Evolutionary conservation across 202 grass and related monocot genomes (phyloP).

Genomic region (Bolboschoenoplectus hybrid): DNA sequence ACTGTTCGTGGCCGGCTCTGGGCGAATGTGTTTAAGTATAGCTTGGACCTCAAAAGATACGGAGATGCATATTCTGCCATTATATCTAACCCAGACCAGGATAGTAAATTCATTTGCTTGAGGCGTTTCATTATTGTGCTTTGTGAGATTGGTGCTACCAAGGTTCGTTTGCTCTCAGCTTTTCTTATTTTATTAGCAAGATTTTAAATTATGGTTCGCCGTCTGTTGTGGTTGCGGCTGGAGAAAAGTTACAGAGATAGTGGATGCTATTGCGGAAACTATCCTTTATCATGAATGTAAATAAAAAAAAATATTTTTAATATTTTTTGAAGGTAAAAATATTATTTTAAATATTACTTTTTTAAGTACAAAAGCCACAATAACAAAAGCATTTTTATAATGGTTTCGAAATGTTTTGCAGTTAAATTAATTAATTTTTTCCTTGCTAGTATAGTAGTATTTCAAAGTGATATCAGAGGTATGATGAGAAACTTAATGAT

Average conservation of each 20-base stretch:
- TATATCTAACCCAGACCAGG: slow-evolving; percentile 82
- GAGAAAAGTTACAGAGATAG: not conserved
- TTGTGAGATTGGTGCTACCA: slow-evolving; percentile 81
- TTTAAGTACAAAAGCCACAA: no score
- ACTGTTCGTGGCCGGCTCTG: slow-evolving; percentile 77
- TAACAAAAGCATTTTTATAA: no score
- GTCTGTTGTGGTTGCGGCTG: not conserved
- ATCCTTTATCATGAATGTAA: not conserved
- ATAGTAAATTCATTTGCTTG: slow-evolving; percentile 86
- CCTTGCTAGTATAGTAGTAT: no score
- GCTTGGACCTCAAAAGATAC: slow-evolving; percentile 83
- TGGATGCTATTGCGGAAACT: not conserved
- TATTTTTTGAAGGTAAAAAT: not conserved
- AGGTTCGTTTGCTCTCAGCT: slow-evolving; percentile 62
- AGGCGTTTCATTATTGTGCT: slow-evolving; percentile 94
- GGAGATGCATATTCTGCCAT: slow-evolving; percentile 88
- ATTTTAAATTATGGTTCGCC: not conserved
- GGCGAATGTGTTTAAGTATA: slow-evolving; percentile 89
- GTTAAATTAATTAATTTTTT: no score
- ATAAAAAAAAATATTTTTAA: not conserved
- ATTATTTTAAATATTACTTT: not conserved
- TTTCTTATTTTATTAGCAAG: slow-evolving; percentile 34
- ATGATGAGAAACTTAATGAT: no score
- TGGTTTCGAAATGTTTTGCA: no score
- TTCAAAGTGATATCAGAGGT: no score